Base-by-base conservation (phyloP, 805 yeast genomes). In the Spencermartinsiella europaea region DNA sequence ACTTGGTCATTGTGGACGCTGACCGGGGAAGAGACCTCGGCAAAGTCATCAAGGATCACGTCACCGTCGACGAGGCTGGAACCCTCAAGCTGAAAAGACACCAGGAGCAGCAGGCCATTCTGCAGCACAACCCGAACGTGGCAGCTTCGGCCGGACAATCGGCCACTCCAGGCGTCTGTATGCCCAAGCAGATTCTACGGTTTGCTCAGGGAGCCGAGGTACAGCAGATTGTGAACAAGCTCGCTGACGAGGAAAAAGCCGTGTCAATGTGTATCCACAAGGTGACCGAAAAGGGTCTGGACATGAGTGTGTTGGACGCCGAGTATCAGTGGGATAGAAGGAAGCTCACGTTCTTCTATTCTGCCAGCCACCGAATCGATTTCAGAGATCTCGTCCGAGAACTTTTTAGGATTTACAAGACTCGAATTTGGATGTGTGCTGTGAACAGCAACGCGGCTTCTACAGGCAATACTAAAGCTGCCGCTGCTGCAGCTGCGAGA, bases 341-440 rank as follows among this genome's bases (percentile, higher is more conserved):
- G 48, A 85, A 85, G 67, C 75, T 85, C 59, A 85, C 88, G 12
- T 84, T 85, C 61, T 85, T 84, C 66, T 83, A 83, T 63, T 58
- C 61, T n/a, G 78, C 82, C 44, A 70, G 71, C 43, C 76, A 77
- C 53, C 71, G 95, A 52, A 82, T 85, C 46, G 95, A 85, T 63
- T 84, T 84, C 62, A 70, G 93, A 51, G 89, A 83, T 53, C 73
- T 85, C 61, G 89, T 84, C 5, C 74, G 85, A 39, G 93, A 85
- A 53, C 69, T 84, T 47, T 84, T 84, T 67, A 70, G 85, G 49
- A 76, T 80, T 42, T 85, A 83, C 72, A 84, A 85, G 67, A 84
- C 91, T 3, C 71, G 93, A 54, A 84, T 84, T 58, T 85, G 95
- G 95, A 83, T 85, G 93, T 84, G 91, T 66, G 87, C 88, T 3